A percentile compares a stretch with the other conserved stretches of the same genome.
Evolutionary conservation across 495 filamentous ascomycete genomes (phyloP).

Genomic region (Thozetella sp.): DNA sequence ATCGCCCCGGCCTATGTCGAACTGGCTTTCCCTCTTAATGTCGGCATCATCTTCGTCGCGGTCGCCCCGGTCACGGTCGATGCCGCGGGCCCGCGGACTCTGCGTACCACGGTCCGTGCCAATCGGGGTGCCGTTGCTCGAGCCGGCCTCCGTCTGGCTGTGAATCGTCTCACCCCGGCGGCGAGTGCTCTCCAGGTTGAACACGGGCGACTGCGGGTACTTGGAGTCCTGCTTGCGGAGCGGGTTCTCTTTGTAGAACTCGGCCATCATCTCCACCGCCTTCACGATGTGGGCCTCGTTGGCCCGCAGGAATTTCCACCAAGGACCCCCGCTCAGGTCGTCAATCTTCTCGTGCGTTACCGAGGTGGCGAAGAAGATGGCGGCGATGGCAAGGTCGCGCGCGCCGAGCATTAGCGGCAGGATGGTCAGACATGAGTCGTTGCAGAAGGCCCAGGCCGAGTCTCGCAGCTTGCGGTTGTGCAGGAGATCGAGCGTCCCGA

Average conservation of each 20-base stretch:
- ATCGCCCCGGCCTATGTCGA: constrained; percentile 29
- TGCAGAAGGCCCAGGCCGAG: constrained; percentile 88
- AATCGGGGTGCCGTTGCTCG: constrained; percentile 14
- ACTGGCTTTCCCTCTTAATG: constrained; percentile 12
- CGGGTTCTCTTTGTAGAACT: constrained; percentile 74
- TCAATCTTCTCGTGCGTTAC: constrained; percentile 70
- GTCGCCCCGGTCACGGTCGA: background rate
- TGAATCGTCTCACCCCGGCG: constrained; percentile 36
- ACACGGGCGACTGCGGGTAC: constrained; percentile 42
- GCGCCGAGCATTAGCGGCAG: constrained; percentile 81
- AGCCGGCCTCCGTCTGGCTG: constrained; percentile 25
- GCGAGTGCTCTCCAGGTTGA: constrained; percentile 47
- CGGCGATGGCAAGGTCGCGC: constrained; percentile 78
- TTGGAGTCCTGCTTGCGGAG: constrained; percentile 42
- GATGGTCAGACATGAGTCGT: constrained; percentile 81
- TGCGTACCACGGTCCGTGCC: constrained; percentile 26
- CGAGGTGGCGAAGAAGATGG: constrained; percentile 81
- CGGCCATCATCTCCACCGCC: constrained; percentile 71
- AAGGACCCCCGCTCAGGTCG: constrained; percentile 76
- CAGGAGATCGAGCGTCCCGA: constrained; percentile 66
- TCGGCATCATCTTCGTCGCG: constrained; percentile 7
- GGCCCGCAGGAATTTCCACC: constrained; percentile 79
- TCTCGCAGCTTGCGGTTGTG: constrained; percentile 78
- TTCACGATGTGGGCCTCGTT: constrained; percentile 61
- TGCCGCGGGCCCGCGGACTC: constrained; percentile 15